These are phyloP conservation scores for Metschnikowia borealis DNA, from an alignment of 805 yeast genomes.

Conservation along the genomic window DNA sequence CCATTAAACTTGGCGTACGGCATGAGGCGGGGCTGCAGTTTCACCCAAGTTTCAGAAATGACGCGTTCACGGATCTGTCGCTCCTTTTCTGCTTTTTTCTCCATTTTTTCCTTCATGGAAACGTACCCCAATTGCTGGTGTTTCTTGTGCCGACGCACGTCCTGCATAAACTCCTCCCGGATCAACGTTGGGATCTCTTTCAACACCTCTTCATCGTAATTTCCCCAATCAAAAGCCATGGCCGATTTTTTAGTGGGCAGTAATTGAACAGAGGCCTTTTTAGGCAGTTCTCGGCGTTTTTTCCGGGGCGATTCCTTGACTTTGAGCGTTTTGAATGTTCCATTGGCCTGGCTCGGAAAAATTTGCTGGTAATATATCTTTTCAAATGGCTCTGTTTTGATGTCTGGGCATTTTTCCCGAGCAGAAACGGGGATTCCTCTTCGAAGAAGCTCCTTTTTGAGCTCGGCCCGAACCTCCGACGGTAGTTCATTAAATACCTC, in stretches of 20 bases:
- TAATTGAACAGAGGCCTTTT: not conserved
- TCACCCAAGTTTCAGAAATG: slow-evolving; percentile 13
- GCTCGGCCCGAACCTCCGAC: slow-evolving; percentile 56
- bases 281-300: not conserved
- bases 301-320: slow-evolving; percentile 30
- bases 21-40: slow-evolving; percentile 4
- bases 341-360: slow-evolving; percentile 31
- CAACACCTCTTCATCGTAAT: slow-evolving; percentile 35
- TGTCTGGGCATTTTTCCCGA: slow-evolving; percentile 3
- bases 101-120: slow-evolving; percentile 27
- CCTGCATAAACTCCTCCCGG: slow-evolving; percentile 33
- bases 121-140: slow-evolving; percentile 23
- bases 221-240: slow-evolving; percentile 19
- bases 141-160: slow-evolving; percentile 28
- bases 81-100: slow-evolving; percentile 5
- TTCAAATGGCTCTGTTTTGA: not conserved
- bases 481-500: slow-evolving; percentile 67
- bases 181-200: slow-evolving; percentile 38
- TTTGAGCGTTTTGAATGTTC: slow-evolving; percentile 27
- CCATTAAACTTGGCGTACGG: slow-evolving; percentile 1
- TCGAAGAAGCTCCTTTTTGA: slow-evolving; percentile 48
- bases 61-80: slow-evolving; percentile 5
- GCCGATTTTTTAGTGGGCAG: slow-evolving; percentile 7
- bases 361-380: slow-evolving; percentile 36
- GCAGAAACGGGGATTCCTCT: slow-evolving; percentile 31